Percentiles rank a stretch among this genome's conserved stretches.
Conservation (phyloP, 352 stramenopile species). For the Blastocystis sp. region DNA sequence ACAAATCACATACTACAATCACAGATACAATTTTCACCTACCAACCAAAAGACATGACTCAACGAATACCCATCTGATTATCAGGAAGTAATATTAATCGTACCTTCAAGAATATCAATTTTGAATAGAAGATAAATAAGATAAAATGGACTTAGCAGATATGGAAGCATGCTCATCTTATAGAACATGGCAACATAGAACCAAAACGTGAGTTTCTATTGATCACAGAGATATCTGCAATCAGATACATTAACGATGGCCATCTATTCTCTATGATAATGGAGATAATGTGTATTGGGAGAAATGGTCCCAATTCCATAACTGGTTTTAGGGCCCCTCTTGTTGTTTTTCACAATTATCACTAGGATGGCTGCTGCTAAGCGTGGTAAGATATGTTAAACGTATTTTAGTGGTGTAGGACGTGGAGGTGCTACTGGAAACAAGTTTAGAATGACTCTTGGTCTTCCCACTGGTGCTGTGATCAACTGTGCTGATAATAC, state of each 20-base stretch:
- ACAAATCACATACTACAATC: not conserved
- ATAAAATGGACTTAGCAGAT: constrained; percentile 44
- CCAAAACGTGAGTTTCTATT: constrained; percentile 49
- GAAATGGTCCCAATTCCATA: not conserved
- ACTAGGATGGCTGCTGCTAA: constrained; percentile 61
- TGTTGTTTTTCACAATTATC: not conserved
- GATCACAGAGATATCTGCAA: not conserved
- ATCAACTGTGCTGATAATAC: constrained; percentile 99
- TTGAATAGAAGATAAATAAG: constrained; percentile 41
- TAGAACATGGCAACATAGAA: constrained; percentile 57
- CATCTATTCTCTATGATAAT: not conserved
- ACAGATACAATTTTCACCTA: not conserved
- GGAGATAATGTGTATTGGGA: not conserved
- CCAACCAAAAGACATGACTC: not conserved
- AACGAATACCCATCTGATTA: not conserved
- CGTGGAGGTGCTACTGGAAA: constrained; percentile 88
- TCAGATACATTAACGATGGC: not conserved
- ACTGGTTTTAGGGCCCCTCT: not conserved
- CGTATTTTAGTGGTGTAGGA: constrained; percentile 68
- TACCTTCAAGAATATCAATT: constrained; percentile 40
- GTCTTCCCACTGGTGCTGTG: constrained; percentile 92
- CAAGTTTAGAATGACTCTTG: constrained; percentile 97
- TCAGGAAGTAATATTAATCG: not conserved
- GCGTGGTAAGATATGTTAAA: constrained; percentile 28
- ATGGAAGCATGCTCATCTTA: constrained; percentile 50